A percentile compares a stretch with the other conserved stretches of the same genome.
Conservation (phyloP, 192 early-diverging fungal genomes). For the Backusella australiensis region DNA sequence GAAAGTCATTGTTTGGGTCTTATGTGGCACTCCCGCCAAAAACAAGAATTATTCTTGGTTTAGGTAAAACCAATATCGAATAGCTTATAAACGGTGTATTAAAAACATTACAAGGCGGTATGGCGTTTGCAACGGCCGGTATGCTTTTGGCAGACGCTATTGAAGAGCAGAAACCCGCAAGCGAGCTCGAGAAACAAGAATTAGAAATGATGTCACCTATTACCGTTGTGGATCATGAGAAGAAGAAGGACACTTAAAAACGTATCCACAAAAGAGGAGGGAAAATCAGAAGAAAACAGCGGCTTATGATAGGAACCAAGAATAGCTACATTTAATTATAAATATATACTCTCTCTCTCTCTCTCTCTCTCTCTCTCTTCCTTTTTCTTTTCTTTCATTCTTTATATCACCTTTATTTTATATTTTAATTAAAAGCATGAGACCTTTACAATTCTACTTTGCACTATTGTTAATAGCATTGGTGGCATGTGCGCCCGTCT, state of each 20-base stretch:
- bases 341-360: not conserved
- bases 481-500: not conserved
- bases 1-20: conserved; percentile 40
- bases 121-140: conserved; percentile 38
- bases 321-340: not conserved
- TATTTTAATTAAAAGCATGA: not conserved
- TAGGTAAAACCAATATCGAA: conserved; percentile 19
- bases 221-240: conserved; percentile 20
- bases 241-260: not conserved
- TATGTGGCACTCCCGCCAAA: conserved; percentile 34
- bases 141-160: conserved; percentile 36
- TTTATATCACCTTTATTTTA: not conserved
- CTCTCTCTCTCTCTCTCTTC: not conserved
- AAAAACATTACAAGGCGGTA: conserved; percentile 23
- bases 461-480: not conserved
- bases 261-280: not conserved
- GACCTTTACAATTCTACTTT: not conserved
- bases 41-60: conserved; percentile 29
- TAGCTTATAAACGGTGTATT: no score
- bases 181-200: conserved; percentile 16
- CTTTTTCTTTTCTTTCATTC: not conserved
- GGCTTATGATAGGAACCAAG: not conserved
- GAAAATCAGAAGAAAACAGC: not conserved
- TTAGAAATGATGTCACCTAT: conserved; percentile 23
- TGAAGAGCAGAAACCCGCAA: conserved; percentile 29